Conservation (phyloP, 805 yeast species). For the Wickerhamiella domercqiae region DNA sequence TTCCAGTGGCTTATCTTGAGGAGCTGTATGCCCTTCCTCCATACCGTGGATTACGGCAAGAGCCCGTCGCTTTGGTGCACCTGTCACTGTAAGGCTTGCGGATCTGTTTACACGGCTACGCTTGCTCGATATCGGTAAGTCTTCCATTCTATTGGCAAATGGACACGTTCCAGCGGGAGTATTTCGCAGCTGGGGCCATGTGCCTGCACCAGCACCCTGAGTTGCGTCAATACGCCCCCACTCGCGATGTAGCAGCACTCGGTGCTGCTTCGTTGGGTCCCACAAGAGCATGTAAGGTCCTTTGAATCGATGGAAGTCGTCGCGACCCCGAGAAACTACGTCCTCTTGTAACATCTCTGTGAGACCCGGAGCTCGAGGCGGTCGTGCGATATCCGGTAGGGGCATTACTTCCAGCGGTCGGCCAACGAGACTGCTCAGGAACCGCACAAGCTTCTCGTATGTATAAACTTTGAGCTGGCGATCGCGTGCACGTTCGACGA, state of each 20-base stretch:
- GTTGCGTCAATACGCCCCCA: constrained; percentile 38
- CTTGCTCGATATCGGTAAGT: neutral
- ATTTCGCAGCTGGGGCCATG: constrained; percentile 46
- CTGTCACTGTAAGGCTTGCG: neutral
- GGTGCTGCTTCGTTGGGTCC: constrained; percentile 59
- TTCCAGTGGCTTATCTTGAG: neutral
- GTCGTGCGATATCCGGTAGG: constrained; percentile 19
- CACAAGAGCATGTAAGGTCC: constrained; percentile 62
- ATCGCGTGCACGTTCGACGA: constrained; percentile 45
- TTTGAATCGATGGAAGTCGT: constrained; percentile 69
- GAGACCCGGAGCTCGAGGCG: constrained; percentile 19
- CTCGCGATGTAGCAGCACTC: constrained; percentile 73
- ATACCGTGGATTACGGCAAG: neutral
- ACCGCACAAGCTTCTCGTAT: constrained; percentile 68
- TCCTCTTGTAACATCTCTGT: constrained; percentile 67
- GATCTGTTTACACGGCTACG: neutral
- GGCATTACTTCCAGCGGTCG: constrained; percentile 4
- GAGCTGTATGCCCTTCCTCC: neutral
- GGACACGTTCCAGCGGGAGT: constrained; percentile 70
- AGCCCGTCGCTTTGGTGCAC: neutral
- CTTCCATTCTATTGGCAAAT: constrained; percentile 32
- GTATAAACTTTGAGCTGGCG: constrained; percentile 73
- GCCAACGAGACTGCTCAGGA: constrained; percentile 31
- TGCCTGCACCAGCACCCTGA: constrained; percentile 14
- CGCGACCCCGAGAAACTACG: constrained; percentile 74